These are phyloP conservation scores for Arabidopsis lyrata DNA, from an alignment of 441 rosid species.

Conservation along the genomic window DNA sequence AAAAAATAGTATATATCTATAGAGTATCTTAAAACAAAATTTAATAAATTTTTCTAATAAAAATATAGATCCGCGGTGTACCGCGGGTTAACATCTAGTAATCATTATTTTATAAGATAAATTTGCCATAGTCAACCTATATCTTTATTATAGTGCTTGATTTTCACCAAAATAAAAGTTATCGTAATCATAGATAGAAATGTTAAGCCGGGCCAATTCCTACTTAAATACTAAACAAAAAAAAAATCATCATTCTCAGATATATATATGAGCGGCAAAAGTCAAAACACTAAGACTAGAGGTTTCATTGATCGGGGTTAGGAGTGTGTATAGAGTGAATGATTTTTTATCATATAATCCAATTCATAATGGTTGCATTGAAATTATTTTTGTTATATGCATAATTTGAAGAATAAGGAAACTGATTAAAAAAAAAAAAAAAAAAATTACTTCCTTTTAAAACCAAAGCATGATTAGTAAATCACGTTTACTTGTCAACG, in stretches of 20 bases:
- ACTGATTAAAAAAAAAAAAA: no score
- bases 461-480: constrained; percentile 29
- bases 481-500: constrained; percentile 17
- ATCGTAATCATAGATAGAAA: constrained; percentile 14
- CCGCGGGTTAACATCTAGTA: no score
- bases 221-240: neutral
- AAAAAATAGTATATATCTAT: no score
- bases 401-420: constrained; percentile 15
- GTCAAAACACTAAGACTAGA: constrained; percentile 34
- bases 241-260: constrained; percentile 12
- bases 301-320: constrained; percentile 17
- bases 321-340: constrained; percentile 37
- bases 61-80: no score
- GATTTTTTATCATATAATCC: constrained; percentile 34
- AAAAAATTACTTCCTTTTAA: constrained; percentile 18
- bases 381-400: neutral
- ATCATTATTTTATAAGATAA: no score
- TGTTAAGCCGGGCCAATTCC: constrained; percentile 17
- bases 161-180: no score
- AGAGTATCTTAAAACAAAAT: no score
- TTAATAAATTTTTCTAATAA: no score
- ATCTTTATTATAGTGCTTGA: no score
- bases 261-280: constrained; percentile 26
- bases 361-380: constrained; percentile 24
- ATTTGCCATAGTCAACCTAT: no score